Base-by-base conservation (phyloP, 2,329 filamentous ascomycete genomes). In the Nemania sp. region DNA sequence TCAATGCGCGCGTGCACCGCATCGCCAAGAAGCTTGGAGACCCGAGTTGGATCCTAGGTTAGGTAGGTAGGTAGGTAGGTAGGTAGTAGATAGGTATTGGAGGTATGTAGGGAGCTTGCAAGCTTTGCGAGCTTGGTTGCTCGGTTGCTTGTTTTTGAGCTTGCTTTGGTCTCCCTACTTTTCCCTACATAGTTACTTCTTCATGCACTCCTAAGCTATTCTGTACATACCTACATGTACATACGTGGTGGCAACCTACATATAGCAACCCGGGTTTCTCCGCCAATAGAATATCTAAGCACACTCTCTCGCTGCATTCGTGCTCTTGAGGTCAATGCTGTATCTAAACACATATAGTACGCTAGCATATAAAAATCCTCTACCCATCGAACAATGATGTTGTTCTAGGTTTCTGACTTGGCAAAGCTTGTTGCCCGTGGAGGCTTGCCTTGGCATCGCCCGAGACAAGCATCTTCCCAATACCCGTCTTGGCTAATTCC, bases 401-500 rank as follows among this genome's bases (percentile, higher is more conserved):
- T 41, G 22, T 58, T 72, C 73, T 67, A 68, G 64, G 38, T 22
- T 11, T 20, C 10, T 24, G 35, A 73, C 77, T 79, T 79, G 78
- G 78, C 78, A 77, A 79, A 79, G 78, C 78, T 79, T 79, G 71
- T 78, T 75, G 68, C 74, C 74, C 76, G 74, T 77, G 77, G 76
- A 66, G 58, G 38, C 35, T 59, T 65, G 55, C 27, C 72, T 76
- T 75, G 73, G 74, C 73, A 70, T 67, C 64, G 43, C 53, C 32
- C 47, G 32, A 68, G 70, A 51, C 41, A 49, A 60, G 27, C 38
- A 53, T 55, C 20, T 47, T 61, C 60, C 52, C 43, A 62, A 41
- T 56, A 60, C 47, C 64, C 67, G 64, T 57, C 63, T 69, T 68
- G 63, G 66, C 63, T 43, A 15, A 8, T 45, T 32, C 66, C 64